Evolutionary conservation across 2,329 filamentous ascomycete species (phyloP).

Genomic region (Pseudonectria foliicola): DNA sequence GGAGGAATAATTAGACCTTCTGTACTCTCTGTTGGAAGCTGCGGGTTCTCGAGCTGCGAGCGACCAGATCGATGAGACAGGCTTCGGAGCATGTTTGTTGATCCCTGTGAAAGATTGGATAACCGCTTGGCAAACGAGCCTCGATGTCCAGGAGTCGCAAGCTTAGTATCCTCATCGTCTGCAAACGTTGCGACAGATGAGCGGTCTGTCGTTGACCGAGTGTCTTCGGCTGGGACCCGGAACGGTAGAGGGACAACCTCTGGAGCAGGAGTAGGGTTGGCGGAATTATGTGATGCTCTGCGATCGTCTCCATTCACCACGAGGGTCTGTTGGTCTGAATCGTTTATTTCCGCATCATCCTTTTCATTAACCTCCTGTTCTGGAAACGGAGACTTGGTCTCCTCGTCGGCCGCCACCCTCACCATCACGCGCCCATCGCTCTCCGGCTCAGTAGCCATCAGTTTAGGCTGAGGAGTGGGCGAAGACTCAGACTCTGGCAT

Average conservation of each 20-base stretch:
- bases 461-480: constrained; percentile 22
- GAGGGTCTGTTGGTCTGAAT: constrained; percentile 6
- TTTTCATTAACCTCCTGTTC: constrained; percentile 22
- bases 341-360: constrained; percentile 17
- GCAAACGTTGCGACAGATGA: constrained; percentile 67
- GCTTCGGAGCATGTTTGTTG: constrained; percentile 36
- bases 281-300: constrained; percentile 15
- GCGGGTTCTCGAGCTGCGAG: constrained; percentile 10
- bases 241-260: constrained; percentile 61
- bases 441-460: constrained; percentile 35
- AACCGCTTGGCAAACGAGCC: constrained; percentile 40
- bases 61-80: constrained; percentile 31
- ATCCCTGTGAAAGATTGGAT: constrained; percentile 43
- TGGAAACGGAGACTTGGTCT: constrained; percentile 20
- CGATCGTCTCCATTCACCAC: constrained; percentile 12
- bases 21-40: constrained; percentile 29
- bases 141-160: constrained; percentile 20
- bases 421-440: constrained; percentile 44
- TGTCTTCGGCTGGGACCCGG: constrained; percentile 43
- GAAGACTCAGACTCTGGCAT: constrained; percentile 30
- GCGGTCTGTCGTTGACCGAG: constrained; percentile 37
- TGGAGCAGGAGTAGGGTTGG: constrained; percentile 29
- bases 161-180: constrained; percentile 44
- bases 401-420: constrained; percentile 44
- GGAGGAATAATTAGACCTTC: constrained; percentile 39